phyloP scores from a whole-genome alignment of 2,329 filamentous ascomycete species.

The Fusarium veterinarium region DNA sequence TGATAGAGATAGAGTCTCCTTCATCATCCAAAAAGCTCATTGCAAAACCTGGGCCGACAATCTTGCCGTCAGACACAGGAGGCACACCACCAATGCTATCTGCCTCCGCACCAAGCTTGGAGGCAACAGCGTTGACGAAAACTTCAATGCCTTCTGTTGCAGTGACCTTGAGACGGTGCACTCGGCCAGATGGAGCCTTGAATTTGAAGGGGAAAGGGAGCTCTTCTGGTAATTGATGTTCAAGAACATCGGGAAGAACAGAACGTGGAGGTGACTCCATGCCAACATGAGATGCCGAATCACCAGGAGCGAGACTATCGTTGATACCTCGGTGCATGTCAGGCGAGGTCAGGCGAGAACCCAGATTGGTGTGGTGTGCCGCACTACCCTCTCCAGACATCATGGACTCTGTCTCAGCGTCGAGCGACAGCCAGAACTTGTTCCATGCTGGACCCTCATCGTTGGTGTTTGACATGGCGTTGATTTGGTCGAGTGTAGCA shows the following conservation, averaged over 20 bases:
- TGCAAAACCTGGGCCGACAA: constrained; percentile 84
- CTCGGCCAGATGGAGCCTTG: constrained; percentile 94
- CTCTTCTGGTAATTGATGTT: constrained; percentile 71
- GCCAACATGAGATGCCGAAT: constrained; percentile 94
- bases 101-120: constrained; percentile 86
- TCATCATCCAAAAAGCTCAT: constrained; percentile 97
- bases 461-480: constrained; percentile 83
- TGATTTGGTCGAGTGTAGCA: constrained; percentile 96
- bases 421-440: constrained; percentile 98
- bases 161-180: constrained; percentile 89
- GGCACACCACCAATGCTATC: constrained; percentile 86
- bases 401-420: constrained; percentile 95
- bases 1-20: constrained; percentile 96
- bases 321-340: constrained; percentile 76
- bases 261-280: constrained; percentile 81
- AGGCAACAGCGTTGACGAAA: constrained; percentile 79
- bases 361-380: constrained; percentile 72
- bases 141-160: constrained; percentile 83
- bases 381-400: constrained; percentile 90
- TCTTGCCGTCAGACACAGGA: constrained; percentile 79
- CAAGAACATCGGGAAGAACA: constrained; percentile 60
- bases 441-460: constrained; percentile 99
- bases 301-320: constrained; percentile 90
- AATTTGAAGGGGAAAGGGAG: constrained; percentile 97
- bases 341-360: constrained; percentile 82